Conservation (phyloP, 495 filamentous ascomycete species). For the Neurospora hispaniola region DNA sequence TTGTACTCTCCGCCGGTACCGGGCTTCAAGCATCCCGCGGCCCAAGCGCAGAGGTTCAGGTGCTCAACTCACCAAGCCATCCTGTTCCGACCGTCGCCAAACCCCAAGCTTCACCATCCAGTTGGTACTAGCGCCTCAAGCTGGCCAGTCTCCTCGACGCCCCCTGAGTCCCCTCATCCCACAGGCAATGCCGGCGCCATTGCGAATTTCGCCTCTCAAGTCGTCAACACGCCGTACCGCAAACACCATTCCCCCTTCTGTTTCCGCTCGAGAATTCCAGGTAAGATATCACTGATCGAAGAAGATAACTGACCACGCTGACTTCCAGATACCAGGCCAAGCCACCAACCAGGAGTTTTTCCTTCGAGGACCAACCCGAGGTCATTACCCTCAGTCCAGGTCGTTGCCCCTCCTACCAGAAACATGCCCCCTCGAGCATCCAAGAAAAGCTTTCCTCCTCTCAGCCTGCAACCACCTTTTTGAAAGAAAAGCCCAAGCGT, state of each 20-base stretch:
- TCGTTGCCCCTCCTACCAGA: not conserved
- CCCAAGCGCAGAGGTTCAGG: not conserved
- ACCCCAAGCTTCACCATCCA: not conserved
- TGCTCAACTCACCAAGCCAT: accelerated
- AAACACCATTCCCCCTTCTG: not conserved
- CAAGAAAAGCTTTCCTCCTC: not conserved
- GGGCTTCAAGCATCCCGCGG: not conserved
- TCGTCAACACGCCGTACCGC: not conserved
- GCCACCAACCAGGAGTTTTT: accelerated
- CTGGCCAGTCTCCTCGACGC: accelerated
- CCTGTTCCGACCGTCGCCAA: not conserved
- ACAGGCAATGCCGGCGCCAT: not conserved
- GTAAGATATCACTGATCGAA: not conserved
- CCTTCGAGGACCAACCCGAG: not conserved
- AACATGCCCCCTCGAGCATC: too few relatives aligned
- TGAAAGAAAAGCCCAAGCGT: not conserved
- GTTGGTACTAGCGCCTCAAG: not conserved
- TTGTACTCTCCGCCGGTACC: not conserved
- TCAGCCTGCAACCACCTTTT: too few relatives aligned
- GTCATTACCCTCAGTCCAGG: not conserved
- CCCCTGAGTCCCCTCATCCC: not conserved
- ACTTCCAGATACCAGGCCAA: not conserved
- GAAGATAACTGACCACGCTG: not conserved
- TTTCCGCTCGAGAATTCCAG: not conserved
- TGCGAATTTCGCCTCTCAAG: not conserved